These are phyloP conservation scores for Cocos nucifera DNA, from an alignment of 176 grass and related monocot species.

Conservation along the genomic window DNA sequence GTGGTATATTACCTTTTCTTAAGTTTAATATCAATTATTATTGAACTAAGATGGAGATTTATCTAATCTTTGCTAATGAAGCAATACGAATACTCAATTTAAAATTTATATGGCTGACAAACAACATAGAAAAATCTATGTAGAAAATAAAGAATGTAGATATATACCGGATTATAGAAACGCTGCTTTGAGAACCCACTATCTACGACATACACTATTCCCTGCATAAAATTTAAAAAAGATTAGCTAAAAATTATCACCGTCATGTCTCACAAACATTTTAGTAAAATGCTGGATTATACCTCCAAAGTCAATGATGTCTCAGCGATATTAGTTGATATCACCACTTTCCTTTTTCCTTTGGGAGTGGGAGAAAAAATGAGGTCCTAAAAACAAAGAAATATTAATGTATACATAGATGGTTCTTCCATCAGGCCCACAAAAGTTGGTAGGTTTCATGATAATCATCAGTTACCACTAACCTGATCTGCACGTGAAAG, in stretches of 20 bases:
- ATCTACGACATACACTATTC: constrained; percentile 83
- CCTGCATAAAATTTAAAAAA: constrained; percentile 38
- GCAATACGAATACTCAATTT: too few relatives aligned
- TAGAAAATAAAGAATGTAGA: constrained; percentile 7
- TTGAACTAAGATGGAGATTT: too few relatives aligned
- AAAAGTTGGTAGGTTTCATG: not conserved
- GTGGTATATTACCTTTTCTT: too few relatives aligned
- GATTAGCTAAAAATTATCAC: constrained; percentile 8
- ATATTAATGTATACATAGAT: not conserved
- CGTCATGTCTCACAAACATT: too few relatives aligned
- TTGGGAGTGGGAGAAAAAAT: constrained; percentile 74
- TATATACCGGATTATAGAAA: constrained; percentile 86
- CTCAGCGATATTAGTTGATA: constrained; percentile 99
- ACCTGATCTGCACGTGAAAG: constrained; percentile 86
- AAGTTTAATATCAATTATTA: too few relatives aligned
- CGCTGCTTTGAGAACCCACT: constrained; percentile 97
- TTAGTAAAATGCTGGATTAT: not conserved
- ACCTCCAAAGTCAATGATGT: constrained; percentile 92
- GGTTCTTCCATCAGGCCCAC: not conserved
- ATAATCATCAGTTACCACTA: constrained; percentile 1
- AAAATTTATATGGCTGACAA: too few relatives aligned
- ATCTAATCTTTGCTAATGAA: too few relatives aligned
- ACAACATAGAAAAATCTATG: too few relatives aligned
- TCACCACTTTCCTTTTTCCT: constrained; percentile 92
- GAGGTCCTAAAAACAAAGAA: constrained; percentile 60